These are phyloP conservation scores for Saksenaea oblongispora DNA, from an alignment of 371 early-diverging fungal species.

Conservation along the genomic window DNA sequence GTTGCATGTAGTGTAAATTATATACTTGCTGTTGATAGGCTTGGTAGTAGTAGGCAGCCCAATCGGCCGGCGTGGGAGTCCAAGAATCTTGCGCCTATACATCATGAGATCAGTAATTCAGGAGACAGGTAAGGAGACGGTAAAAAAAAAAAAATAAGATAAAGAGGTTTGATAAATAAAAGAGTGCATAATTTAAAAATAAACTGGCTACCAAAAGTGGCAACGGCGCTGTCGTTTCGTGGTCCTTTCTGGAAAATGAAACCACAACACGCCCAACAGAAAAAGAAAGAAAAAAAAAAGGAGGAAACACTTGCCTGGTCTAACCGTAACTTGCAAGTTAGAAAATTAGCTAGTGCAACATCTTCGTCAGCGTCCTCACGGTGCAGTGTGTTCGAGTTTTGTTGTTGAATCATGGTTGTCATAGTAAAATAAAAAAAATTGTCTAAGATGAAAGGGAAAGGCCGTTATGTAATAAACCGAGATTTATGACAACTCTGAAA, in stretches of 20 bases:
- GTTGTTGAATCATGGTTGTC: no score
- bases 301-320: not conserved
- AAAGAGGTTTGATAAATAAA: not conserved
- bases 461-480: no score
- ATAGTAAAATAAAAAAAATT: no score
- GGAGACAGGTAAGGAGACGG: not conserved
- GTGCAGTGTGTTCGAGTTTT: no score
- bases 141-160: not conserved
- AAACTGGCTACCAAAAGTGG: not conserved
- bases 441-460: no score
- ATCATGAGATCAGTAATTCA: no score
- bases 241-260: conserved; percentile 1
- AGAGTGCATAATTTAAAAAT: not conserved
- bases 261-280: not conserved
- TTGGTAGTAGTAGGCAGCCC: no score
- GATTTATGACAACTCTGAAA: not conserved
- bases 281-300: not conserved
- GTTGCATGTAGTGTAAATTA: not conserved
- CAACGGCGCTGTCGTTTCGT: not conserved
- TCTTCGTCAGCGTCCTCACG: no score
- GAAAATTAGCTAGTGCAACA: no score
- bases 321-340: no score
- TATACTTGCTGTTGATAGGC: not conserved
- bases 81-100: not conserved
- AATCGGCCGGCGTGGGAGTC: not conserved